Evolutionary conservation across 23 red algal genomes (phyloP).

Genomic region (Agarophyton chilense): DNA sequence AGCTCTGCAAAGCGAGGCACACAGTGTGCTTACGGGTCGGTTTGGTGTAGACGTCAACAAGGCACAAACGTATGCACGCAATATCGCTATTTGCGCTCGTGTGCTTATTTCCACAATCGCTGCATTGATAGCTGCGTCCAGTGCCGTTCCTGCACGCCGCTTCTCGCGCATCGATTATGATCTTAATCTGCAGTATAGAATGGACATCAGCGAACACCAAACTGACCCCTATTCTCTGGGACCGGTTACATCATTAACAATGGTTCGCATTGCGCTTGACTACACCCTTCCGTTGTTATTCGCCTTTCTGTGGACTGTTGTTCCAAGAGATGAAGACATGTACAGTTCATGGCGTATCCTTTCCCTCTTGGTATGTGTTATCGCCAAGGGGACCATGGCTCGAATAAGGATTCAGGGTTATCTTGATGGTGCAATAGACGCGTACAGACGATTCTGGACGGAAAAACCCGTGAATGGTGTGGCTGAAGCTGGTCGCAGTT

Average conservation of each 20-base stretch:
- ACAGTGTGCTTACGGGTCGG: not conserved
- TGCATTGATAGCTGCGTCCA: constrained; percentile 12
- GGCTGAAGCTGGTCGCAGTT: constrained; percentile 1
- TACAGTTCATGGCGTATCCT: constrained; percentile 17
- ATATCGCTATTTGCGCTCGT: not conserved
- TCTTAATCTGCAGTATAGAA: constrained; percentile 2
- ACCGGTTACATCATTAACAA: constrained; percentile 8
- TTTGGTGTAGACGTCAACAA: not conserved
- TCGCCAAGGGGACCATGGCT: not conserved
- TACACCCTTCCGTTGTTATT: not conserved
- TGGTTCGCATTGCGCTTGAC: constrained; percentile 36
- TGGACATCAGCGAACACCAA: not conserved
- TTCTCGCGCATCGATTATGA: constrained; percentile 55
- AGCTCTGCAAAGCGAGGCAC: not conserved
- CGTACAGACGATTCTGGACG: constrained; percentile 52
- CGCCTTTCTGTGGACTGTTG: constrained; percentile 30
- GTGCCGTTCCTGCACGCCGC: constrained; percentile 46
- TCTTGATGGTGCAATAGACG: constrained; percentile 65
- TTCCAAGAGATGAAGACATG: not conserved
- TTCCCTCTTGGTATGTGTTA: constrained; percentile 16
- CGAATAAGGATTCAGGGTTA: constrained; percentile 42
- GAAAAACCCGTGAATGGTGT: not conserved
- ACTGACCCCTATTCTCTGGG: constrained; percentile 41
- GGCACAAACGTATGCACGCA: constrained; percentile 1
- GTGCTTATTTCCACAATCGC: constrained; percentile 18